These are phyloP conservation scores for Xylaria telfairii DNA, from an alignment of 495 filamentous ascomycete species.

Conservation along the genomic window DNA sequence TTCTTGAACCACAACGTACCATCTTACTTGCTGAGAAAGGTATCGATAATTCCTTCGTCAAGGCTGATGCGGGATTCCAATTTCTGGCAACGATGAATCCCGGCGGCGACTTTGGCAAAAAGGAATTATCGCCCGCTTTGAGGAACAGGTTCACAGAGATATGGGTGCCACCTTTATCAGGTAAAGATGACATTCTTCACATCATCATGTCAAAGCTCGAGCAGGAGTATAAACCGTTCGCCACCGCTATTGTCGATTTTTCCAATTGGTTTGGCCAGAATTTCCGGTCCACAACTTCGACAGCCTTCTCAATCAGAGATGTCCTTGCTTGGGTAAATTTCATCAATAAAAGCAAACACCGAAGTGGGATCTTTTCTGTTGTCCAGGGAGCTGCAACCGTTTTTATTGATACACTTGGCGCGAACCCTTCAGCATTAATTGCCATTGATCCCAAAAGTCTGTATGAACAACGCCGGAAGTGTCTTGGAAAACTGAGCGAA, in stretches of 20 bases:
- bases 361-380: constrained; percentile 49
- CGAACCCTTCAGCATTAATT: constrained; percentile 86
- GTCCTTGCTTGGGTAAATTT: constrained; percentile 94
- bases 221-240: constrained; percentile 52
- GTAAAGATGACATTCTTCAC: constrained; percentile 82
- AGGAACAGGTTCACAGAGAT: constrained; percentile 98
- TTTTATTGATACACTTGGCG: constrained; percentile 92
- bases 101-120: constrained; percentile 96
- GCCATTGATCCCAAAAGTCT: constrained; percentile 66
- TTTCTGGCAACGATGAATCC: constrained; percentile 99
- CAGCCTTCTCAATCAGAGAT: constrained; percentile 85
- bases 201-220: constrained; percentile 80
- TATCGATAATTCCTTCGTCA: constrained; percentile 75
- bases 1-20: constrained; percentile 86
- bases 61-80: constrained; percentile 84
- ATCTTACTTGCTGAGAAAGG: constrained; percentile 95
- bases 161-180: constrained; percentile 87
- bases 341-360: constrained; percentile 66
- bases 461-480: constrained; percentile 66
- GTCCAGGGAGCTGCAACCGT: constrained; percentile 94
- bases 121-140: constrained; percentile 92
- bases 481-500: constrained; percentile 72
- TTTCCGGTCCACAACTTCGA: constrained; percentile 73
- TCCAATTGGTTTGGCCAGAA: constrained; percentile 87
- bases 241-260: constrained; percentile 78